Percentiles rank a stretch among this genome's conserved stretches.
Evolutionary conservation across 495 filamentous ascomycete species (phyloP).

Genomic region (Saxophila tyrrhenica): DNA sequence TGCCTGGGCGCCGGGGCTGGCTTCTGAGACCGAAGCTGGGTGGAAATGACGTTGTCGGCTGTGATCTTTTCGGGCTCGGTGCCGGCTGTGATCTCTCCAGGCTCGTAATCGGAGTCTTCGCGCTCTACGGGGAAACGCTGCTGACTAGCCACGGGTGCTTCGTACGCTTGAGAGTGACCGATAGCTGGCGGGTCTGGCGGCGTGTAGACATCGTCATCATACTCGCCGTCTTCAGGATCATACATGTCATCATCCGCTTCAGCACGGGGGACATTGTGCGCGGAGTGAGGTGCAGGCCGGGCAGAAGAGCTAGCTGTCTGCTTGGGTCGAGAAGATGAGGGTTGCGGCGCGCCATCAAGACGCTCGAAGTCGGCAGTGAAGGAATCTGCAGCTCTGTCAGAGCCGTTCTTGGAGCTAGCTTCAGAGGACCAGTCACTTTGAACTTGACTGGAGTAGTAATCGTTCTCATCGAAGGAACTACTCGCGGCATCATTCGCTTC

Average conservation of each 20-base stretch:
- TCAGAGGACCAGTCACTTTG: constrained; percentile 32
- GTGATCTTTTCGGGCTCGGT: constrained; percentile 21
- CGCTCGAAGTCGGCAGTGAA: constrained; percentile 18
- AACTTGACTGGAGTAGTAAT: constrained; percentile 81
- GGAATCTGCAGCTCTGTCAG: constrained; percentile 18
- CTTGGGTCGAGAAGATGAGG: constrained; percentile 3
- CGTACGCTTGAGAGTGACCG: background rate
- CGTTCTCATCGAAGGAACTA: constrained; percentile 83
- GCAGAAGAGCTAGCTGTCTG: background rate
- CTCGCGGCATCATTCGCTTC: constrained; percentile 46
- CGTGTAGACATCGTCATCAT: constrained; percentile 19
- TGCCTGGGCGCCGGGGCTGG: constrained; percentile 21
- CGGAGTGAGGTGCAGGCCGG: background rate
- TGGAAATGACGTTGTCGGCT: constrained; percentile 8
- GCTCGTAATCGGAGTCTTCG: constrained; percentile 21
- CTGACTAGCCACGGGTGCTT: background rate
- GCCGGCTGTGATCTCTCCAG: constrained; percentile 18
- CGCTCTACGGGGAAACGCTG: background rate
- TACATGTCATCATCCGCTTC: background rate
- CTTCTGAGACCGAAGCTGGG: background rate
- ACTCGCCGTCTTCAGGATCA: constrained; percentile 13
- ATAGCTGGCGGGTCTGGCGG: constrained; percentile 18
- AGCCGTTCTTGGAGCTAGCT: constrained; percentile 24
- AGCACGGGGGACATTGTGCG: background rate
- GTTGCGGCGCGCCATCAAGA: constrained; percentile 3